Conservation (phyloP, 768 basidiomycete genomes). For the Lepiota venenata region DNA sequence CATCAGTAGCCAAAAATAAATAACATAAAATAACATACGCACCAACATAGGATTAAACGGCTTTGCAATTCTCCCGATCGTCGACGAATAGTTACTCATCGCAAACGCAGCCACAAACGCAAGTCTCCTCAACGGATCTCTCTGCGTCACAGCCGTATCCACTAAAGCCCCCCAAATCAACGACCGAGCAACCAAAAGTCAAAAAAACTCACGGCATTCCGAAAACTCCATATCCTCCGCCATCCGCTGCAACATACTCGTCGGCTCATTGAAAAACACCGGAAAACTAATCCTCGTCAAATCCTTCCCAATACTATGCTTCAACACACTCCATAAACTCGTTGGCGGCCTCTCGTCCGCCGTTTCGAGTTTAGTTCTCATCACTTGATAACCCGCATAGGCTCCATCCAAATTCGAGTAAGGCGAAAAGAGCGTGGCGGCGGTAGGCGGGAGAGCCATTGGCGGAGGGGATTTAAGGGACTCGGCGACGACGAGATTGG, state of each 20-base stretch:
- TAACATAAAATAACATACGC: slow-evolving; percentile 22
- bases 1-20: not conserved
- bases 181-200: slow-evolving; percentile 3
- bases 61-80: slow-evolving; percentile 94
- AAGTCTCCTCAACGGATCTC: slow-evolving; percentile 75
- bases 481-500: slow-evolving; percentile 69
- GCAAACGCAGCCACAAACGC: slow-evolving; percentile 96
- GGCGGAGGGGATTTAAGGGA: slow-evolving; percentile 24
- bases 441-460: not conserved
- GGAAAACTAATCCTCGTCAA: slow-evolving; percentile 95
- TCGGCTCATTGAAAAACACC: slow-evolving; percentile 91
- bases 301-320: slow-evolving; percentile 94
- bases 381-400: slow-evolving; percentile 66
- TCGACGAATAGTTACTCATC: slow-evolving; percentile 97
- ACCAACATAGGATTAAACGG: slow-evolving; percentile 97
- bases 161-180: slow-evolving; percentile 41
- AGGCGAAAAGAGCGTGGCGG: slow-evolving; percentile 5
- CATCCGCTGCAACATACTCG: slow-evolving; percentile 97
- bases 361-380: slow-evolving; percentile 54
- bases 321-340: slow-evolving; percentile 93
- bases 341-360: slow-evolving; percentile 81
- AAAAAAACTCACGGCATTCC: slow-evolving; percentile 67
- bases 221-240: slow-evolving; percentile 98
- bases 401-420: slow-evolving; percentile 27
- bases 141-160: slow-evolving; percentile 77